Percentiles rank a stretch among this genome's conserved stretches.
These are phyloP conservation scores for Verticillium albo-atrum DNA, from an alignment of 2,329 filamentous ascomycete species.

Conservation along the genomic window DNA sequence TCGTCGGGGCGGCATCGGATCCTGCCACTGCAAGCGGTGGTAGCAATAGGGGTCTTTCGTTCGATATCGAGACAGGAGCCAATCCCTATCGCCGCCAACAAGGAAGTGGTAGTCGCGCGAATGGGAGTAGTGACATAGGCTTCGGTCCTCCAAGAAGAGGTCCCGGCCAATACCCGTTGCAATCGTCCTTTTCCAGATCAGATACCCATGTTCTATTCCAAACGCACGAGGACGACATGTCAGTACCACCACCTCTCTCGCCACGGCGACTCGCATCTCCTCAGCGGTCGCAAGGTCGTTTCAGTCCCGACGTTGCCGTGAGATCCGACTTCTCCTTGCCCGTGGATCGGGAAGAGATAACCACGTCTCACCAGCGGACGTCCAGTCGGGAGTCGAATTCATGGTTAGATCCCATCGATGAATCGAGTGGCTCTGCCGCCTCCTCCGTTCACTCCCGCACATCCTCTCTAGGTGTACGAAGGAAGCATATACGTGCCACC, in stretches of 20 bases:
- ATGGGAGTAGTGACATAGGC: background rate
- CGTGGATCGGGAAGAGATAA: conserved; percentile 16
- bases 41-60: background rate
- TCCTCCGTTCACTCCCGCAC: conserved; percentile 79
- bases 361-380: conserved; percentile 44
- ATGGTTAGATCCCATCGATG: conserved; percentile 92
- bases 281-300: conserved; percentile 15
- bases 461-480: conserved; percentile 63
- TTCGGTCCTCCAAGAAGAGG: conserved; percentile 12
- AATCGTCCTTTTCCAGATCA: conserved; percentile 51
- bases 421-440: conserved; percentile 74
- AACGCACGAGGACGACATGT: conserved; percentile 48
- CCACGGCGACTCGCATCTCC: conserved; percentile 54
- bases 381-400: conserved; percentile 78
- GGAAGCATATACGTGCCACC: conserved; percentile 63
- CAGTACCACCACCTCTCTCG: conserved; percentile 69
- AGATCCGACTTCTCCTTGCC: conserved; percentile 29
- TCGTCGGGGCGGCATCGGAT: conserved; percentile 48
- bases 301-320: conserved; percentile 17
- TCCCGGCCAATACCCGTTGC: conserved; percentile 29
- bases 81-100: background rate
- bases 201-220: conserved; percentile 34
- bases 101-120: background rate
- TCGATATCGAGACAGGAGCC: background rate
- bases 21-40: conserved; percentile 44